Conservation (phyloP, 2,329 filamentous ascomycete species). For the Microsporum ferrugineum region DNA sequence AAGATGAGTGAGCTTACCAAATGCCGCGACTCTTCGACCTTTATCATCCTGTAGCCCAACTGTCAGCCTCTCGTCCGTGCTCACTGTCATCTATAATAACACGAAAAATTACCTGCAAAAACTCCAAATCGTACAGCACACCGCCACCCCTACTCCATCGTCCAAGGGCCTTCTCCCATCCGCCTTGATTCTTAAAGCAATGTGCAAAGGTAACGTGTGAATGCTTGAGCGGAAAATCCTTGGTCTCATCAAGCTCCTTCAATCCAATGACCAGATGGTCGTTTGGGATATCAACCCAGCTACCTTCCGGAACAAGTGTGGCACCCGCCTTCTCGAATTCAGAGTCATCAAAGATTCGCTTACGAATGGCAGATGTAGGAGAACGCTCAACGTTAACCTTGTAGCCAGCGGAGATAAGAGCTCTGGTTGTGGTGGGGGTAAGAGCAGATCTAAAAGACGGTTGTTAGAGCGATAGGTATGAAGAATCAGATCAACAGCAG, state of each 20-base stretch:
- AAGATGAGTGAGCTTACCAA: slow-evolving; percentile 10
- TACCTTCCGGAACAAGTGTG: slow-evolving; percentile 29
- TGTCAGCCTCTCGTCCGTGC: background rate
- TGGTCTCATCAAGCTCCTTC: slow-evolving; percentile 18
- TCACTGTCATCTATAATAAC: background rate
- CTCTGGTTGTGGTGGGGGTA: slow-evolving; percentile 28
- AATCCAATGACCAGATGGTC: slow-evolving; percentile 18
- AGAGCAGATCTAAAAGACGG: slow-evolving; percentile 13
- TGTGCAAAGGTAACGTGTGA: slow-evolving; percentile 19
- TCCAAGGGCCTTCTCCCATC: slow-evolving; percentile 17
- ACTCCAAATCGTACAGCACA: slow-evolving; percentile 18
- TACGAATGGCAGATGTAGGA: slow-evolving; percentile 16
- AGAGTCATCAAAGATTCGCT: slow-evolving; percentile 28
- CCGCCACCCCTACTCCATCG: slow-evolving; percentile 17
- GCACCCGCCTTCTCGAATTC: slow-evolving; percentile 33
- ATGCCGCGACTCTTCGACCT: slow-evolving; percentile 15
- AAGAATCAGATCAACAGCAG: background rate
- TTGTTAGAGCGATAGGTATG: background rate
- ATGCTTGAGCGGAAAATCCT: slow-evolving; percentile 16
- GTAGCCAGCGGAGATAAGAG: slow-evolving; percentile 33
- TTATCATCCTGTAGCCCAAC: slow-evolving; percentile 12
- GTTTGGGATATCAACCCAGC: slow-evolving; percentile 28
- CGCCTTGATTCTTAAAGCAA: slow-evolving; percentile 18
- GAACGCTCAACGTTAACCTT: slow-evolving; percentile 31
- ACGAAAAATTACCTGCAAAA: slow-evolving; percentile 13